These are phyloP conservation scores for Flaveria sonorensis DNA, from an alignment of 129 eudicot genomes.

Conservation along the genomic window DNA sequence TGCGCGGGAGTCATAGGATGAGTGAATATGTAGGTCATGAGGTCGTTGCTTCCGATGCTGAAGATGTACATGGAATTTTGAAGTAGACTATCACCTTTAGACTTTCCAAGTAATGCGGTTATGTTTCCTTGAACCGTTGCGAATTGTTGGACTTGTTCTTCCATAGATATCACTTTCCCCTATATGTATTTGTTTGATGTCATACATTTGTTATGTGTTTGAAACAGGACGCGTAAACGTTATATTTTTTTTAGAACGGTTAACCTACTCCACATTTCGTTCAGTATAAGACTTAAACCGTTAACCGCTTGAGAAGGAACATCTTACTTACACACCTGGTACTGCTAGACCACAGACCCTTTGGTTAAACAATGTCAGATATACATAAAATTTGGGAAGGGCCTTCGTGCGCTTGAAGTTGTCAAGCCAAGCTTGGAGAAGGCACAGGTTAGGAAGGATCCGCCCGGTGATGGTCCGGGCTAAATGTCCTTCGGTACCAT, in stretches of 20 bases:
- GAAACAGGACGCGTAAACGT: neutral
- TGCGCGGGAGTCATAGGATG: slow-evolving; percentile 5
- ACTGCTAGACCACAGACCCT: too few relatives aligned
- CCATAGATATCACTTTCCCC: slow-evolving; percentile 39
- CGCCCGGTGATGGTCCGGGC: too few relatives aligned
- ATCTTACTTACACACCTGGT: too few relatives aligned
- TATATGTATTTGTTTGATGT: slow-evolving; percentile 10
- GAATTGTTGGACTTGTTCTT: slow-evolving; percentile 49
- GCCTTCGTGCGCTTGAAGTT: neutral
- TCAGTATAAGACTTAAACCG: too few relatives aligned
- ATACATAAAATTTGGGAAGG: neutral
- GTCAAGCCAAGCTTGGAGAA: slow-evolving; percentile 5
- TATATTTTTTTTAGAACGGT: too few relatives aligned
- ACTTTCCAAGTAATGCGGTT: slow-evolving; percentile 36
- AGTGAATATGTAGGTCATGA: slow-evolving; percentile 26
- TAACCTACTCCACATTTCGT: too few relatives aligned
- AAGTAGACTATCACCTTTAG: slow-evolving; percentile 29
- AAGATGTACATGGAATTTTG: slow-evolving; percentile 45
- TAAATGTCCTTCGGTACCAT: neutral
- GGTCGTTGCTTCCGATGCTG: slow-evolving; percentile 58
- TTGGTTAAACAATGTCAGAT: neutral
- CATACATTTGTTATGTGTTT: slow-evolving; percentile 1
- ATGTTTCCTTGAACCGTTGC: slow-evolving; percentile 42
- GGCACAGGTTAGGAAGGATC: neutral
- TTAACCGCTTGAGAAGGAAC: too few relatives aligned